Evolutionary conservation across 2,329 filamentous ascomycete species (phyloP).

Genomic region (Harringtonia lauricola): DNA sequence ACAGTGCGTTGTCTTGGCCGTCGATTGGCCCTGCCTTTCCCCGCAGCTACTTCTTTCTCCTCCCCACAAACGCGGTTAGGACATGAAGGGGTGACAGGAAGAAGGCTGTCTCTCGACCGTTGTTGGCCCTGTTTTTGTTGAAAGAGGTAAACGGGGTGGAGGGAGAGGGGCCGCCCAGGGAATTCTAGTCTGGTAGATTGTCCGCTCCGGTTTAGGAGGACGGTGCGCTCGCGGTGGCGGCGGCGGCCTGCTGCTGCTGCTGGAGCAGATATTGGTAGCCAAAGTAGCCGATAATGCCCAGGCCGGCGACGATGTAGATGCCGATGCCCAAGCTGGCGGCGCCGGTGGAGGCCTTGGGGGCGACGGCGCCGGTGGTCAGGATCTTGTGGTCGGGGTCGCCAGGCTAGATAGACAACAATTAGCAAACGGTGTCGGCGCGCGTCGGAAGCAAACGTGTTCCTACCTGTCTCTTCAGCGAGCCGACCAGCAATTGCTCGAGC

Average conservation of each 20-base stretch:
- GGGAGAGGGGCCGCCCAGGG: too few species aligned
- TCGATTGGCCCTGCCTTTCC: too few species aligned
- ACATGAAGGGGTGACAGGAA: too few species aligned
- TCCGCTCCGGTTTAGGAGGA: too few species aligned
- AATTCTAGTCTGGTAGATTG: too few species aligned
- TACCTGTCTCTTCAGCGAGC: conserved; percentile 72
- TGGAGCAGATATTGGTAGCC: conserved; percentile 78
- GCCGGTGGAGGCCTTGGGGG: conserved; percentile 36
- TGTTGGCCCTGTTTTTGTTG: too few species aligned
- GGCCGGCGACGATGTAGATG: conserved; percentile 68
- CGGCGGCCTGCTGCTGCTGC: conserved; percentile 17
- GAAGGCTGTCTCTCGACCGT: too few species aligned
- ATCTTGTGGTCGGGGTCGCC: conserved; percentile 69
- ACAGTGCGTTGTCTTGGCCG: too few species aligned
- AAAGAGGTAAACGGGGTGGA: too few species aligned
- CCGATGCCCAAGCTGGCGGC: conserved; percentile 58
- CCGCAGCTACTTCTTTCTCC: too few species aligned
- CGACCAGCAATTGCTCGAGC: conserved; percentile 65
- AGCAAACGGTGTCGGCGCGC: conserved; percentile 9
- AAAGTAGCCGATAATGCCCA: conserved; percentile 70
- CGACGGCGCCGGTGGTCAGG: conserved; percentile 34
- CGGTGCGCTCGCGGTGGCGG: neutral
- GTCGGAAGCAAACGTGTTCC: conserved; percentile 15
- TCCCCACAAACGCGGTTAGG: too few species aligned
- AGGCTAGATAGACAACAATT: conserved; percentile 39